phyloP scores from a whole-genome alignment of 805 yeast genomes.

The Kregervanrija fluxuum region DNA sequence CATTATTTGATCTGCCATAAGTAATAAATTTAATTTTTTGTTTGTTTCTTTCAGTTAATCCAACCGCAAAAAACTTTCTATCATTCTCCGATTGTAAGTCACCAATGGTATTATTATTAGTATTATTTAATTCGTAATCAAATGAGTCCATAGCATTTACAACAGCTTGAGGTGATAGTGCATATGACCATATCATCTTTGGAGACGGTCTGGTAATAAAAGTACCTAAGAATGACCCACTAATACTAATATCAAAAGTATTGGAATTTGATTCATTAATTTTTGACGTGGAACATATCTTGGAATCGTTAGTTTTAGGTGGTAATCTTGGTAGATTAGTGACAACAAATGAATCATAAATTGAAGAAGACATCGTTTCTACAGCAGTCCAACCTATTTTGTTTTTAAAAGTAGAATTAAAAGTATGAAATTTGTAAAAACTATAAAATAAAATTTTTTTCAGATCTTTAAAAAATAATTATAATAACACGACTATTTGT shows the following conservation, averaged over 20 bases:
- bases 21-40: constrained; percentile 20
- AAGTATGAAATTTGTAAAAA: too few relatives aligned
- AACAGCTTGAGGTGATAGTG: constrained; percentile 40
- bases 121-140: constrained; percentile 13
- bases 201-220: constrained; percentile 50
- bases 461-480: too few relatives aligned
- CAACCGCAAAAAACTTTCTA: constrained; percentile 25
- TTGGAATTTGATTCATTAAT: constrained; percentile 25
- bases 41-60: constrained; percentile 30
- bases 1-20: constrained; percentile 14
- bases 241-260: constrained; percentile 43
- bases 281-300: constrained; percentile 21
- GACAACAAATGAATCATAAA: constrained; percentile 27
- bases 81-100: constrained; percentile 9
- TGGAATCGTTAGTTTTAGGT: constrained; percentile 13
- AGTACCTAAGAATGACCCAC: constrained; percentile 45
- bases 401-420: too few relatives aligned
- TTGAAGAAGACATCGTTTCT: constrained; percentile 13
- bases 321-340: constrained; percentile 28
- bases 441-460: too few relatives aligned
- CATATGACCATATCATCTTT: constrained; percentile 47
- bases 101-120: neutral
- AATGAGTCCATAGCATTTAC: constrained; percentile 37
- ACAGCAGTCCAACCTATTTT: too few relatives aligned
- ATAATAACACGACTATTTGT: too few relatives aligned